Conservation (phyloP, 441 rosid species). For the Adansonia grandidieri region DNA sequence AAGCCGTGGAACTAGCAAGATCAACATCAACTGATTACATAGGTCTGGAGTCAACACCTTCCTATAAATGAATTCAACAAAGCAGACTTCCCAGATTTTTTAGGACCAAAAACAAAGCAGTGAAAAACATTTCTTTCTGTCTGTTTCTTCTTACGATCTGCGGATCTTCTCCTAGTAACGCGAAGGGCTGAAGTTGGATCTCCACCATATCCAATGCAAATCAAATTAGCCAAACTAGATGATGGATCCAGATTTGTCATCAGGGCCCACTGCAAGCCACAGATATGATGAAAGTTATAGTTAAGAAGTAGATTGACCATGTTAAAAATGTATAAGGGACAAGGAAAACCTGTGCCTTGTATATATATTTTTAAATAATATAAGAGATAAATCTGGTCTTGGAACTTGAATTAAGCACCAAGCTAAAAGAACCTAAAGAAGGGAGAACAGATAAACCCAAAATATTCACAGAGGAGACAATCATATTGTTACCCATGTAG, state of each 20-base stretch:
- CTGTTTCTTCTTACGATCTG: slow-evolving; percentile 69
- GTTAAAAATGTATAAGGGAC: slow-evolving; percentile 18
- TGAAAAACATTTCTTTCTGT: slow-evolving; percentile 65
- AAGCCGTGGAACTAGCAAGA: slow-evolving; percentile 24
- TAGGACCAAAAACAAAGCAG: slow-evolving; percentile 74
- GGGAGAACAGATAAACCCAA: neutral
- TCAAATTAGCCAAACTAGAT: slow-evolving; percentile 59
- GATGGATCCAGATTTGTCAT: slow-evolving; percentile 67
- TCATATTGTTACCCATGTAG: neutral
- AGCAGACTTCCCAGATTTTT: slow-evolving; percentile 68
- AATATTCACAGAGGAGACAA: neutral
- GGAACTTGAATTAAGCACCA: slow-evolving; percentile 2
- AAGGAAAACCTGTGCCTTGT: neutral
- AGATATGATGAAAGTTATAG: slow-evolving; percentile 30
- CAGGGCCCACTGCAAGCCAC: slow-evolving; percentile 69
- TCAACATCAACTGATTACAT: slow-evolving; percentile 18
- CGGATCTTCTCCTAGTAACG: slow-evolving; percentile 61
- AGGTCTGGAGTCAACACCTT: slow-evolving; percentile 45
- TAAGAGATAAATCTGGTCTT: neutral
- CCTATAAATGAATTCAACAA: slow-evolving; percentile 63
- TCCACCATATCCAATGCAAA: slow-evolving; percentile 67
- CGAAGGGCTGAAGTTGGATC: slow-evolving; percentile 56
- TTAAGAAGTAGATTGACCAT: slow-evolving; percentile 25
- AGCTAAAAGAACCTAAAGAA: neutral
- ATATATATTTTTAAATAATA: neutral